Base-by-base conservation (phyloP, 108 stramenopile genomes). In the Heterococcus sp. region DNA sequence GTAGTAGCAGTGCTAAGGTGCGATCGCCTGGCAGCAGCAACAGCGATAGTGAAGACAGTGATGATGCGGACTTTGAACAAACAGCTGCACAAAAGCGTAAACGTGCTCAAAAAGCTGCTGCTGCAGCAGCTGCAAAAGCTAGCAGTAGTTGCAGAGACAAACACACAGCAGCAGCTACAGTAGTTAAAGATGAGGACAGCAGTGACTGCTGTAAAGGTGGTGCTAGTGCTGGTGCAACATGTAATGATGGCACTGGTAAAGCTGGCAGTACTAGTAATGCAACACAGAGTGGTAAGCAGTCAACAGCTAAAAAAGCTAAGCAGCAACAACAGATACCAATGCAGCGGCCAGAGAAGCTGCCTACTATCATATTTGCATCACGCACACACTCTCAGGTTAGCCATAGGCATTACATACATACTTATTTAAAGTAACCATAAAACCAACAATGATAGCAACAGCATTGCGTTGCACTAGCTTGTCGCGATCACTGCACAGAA, bases 1-100 rank as follows among this genome's bases (percentile, higher is more conserved):
- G 90, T n/a, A 90, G 88, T 58, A 90, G 89, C 38, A 73, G 89
- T 3, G 39, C 75, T 84, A 88, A 72, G 68, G 88, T 21, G 78
- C 86, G 14, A 73, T 90, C 29, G 87, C 87, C 29, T 90, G 87
- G 87, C 86, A 89, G 69, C 37, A 92, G 79, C 83, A 82, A 32
- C 80, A 81, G 65, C 72, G 65, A 69, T 11, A 69, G 5, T 69
- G 46, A 8, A 14, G 46, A 8, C 46, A 21, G 14, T 8, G 14
- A 14, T 21, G 21, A 58, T 14, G 46, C 21, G 14, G 46, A 58
- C 14, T 8, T 58, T 21, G 46, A 58, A n/a, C n/a, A 58, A 58
- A 58, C 46, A 21, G 46, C 46, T 58, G 46, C 46, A 58, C 46
- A 14, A 8, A 58, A 58, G 46, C 14, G 14, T 8, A 8, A 58